Percentiles rank a stretch among this genome's conserved stretches.
Evolutionary conservation across 2,329 filamentous ascomycete species (phyloP).

Genomic region (Alternaria sp.): DNA sequence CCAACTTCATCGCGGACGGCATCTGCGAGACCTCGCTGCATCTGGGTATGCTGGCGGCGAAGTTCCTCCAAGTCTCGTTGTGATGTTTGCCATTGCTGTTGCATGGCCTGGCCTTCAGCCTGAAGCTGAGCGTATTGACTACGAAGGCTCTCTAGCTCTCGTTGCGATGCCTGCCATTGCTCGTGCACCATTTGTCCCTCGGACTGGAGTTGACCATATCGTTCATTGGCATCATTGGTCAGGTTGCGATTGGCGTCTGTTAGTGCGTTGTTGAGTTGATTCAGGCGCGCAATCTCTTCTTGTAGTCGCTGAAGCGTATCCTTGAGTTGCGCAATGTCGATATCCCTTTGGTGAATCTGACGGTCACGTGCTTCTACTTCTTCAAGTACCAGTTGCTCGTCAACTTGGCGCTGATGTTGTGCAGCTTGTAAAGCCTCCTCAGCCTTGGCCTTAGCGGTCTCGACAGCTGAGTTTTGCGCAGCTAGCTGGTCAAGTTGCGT

Average conservation of each 20-base stretch:
- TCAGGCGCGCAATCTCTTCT: constrained; percentile 79
- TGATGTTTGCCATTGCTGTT: constrained; percentile 63
- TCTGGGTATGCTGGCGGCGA: constrained; percentile 66
- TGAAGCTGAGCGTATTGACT: constrained; percentile 70
- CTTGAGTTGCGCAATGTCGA: constrained; percentile 82
- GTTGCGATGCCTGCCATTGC: background rate
- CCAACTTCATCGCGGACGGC: constrained; percentile 67
- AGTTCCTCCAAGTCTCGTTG: constrained; percentile 73
- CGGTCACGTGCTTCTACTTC: constrained; percentile 69
- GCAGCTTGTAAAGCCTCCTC: constrained; percentile 68
- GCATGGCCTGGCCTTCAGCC: constrained; percentile 64
- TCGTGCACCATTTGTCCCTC: constrained; percentile 4
- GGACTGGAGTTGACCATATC: constrained; percentile 68
- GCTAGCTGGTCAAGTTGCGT: constrained; percentile 81
- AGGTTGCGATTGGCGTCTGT: constrained; percentile 78
- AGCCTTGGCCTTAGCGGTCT: constrained; percentile 72
- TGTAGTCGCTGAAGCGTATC: constrained; percentile 80
- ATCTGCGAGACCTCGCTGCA: constrained; percentile 68
- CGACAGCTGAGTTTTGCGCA: constrained; percentile 81
- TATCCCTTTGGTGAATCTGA: constrained; percentile 79
- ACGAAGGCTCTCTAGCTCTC: background rate
- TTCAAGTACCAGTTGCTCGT: constrained; percentile 56
- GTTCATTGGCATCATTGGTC: constrained; percentile 74
- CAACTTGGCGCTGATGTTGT: constrained; percentile 61
- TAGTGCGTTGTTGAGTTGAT: constrained; percentile 81